A percentile compares a stretch with the other conserved stretches of the same genome.
Conservation (phyloP, 352 stramenopile species). For the Thraustochytrium striatum region DNA sequence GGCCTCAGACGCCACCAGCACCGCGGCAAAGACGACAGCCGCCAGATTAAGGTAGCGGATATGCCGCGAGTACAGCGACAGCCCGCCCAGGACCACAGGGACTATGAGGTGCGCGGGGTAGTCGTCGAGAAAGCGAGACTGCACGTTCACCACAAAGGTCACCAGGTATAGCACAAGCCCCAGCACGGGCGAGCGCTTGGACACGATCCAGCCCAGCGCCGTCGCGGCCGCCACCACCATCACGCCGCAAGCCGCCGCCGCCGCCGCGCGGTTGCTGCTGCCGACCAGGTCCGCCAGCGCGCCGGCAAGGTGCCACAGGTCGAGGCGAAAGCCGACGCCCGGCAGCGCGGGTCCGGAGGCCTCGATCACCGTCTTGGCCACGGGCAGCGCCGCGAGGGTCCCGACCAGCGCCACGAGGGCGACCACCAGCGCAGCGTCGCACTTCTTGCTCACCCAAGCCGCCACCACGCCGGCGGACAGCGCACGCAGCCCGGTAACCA, state of each 20-base stretch:
- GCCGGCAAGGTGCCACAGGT: background rate
- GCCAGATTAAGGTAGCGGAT: slow-evolving; percentile 9
- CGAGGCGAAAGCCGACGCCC: background rate
- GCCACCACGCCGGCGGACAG: background rate
- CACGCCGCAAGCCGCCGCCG: background rate
- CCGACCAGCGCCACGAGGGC: background rate
- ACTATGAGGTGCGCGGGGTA: slow-evolving; percentile 9
- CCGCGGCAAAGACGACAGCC: background rate
- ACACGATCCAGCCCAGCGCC: background rate
- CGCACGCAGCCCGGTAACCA: background rate
- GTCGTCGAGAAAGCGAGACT: slow-evolving; percentile 6
- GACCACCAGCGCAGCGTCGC: background rate
- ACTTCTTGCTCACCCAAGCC: background rate
- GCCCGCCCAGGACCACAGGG: background rate
- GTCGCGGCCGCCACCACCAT: background rate
- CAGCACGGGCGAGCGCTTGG: background rate
- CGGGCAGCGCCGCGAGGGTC: background rate
- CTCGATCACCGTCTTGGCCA: background rate
- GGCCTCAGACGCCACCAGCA: background rate
- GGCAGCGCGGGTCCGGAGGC: background rate
- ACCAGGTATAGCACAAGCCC: slow-evolving; percentile 12
- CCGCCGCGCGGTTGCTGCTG: background rate
- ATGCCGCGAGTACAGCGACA: slow-evolving; percentile 11
- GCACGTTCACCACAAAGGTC: background rate
- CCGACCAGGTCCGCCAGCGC: background rate